phyloP scores from a whole-genome alignment of 75 land plant genomes.

The Ceratopteris richardii region DNA sequence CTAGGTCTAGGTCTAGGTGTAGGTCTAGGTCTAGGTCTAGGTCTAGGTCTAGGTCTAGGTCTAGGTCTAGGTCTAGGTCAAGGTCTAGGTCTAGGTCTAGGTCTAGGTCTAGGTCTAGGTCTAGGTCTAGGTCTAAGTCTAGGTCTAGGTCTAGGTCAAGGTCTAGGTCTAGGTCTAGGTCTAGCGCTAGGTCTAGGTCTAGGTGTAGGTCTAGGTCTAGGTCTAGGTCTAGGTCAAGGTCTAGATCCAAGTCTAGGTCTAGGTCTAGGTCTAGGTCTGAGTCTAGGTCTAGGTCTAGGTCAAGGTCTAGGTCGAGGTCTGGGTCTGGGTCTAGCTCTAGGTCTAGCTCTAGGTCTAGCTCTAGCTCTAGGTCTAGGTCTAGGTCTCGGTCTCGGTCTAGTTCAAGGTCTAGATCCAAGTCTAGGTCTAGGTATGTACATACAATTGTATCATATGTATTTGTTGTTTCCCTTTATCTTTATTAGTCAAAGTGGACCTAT shows the following conservation, averaged over 20 bases:
- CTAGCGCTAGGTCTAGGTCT: not conserved
- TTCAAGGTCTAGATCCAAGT: too few species aligned
- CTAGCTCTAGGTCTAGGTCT: too few species aligned
- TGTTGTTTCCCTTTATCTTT: too few species aligned
- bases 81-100: not conserved
- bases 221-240: too few species aligned
- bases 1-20: not conserved
- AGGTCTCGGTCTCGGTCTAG: too few species aligned
- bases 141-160: not conserved
- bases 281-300: not conserved
- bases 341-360: too few species aligned
- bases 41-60: not conserved
- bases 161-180: not conserved
- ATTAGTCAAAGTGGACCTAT: too few species aligned
- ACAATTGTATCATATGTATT: too few species aligned
- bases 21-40: slow-evolving; percentile 1
- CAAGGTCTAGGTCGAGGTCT: not conserved
- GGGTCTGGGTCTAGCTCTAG: slow-evolving; percentile 3
- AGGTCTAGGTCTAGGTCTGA: not conserved
- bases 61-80: slow-evolving; percentile 1
- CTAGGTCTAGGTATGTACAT: too few species aligned
- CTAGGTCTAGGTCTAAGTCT: not conserved
- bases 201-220: not conserved
- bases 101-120: not conserved
- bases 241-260: not conserved